A percentile compares a stretch with the other conserved stretches of the same genome.
Conservation (phyloP, 495 filamentous ascomycete species). For the Halenospora varia region DNA sequence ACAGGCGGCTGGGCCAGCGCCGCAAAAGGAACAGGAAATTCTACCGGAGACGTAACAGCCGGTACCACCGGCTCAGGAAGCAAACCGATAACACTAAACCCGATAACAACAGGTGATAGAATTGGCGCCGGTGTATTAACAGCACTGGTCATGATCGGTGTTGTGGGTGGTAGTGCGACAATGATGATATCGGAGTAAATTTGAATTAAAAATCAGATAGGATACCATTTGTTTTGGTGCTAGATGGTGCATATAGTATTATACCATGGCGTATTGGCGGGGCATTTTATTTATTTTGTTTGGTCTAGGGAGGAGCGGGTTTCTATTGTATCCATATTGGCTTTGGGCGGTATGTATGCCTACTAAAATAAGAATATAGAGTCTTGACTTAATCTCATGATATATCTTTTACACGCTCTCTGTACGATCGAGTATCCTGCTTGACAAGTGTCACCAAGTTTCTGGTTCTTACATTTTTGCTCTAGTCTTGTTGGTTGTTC, state of each 20-base stretch:
- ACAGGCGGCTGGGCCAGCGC: constrained; percentile 25
- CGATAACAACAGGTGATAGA: constrained; percentile 47
- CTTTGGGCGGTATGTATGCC: no score
- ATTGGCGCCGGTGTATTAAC: constrained; percentile 62
- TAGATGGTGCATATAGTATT: background rate
- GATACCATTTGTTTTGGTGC: background rate
- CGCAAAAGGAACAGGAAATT: constrained; percentile 59
- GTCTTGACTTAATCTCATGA: no score
- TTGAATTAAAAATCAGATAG: no score
- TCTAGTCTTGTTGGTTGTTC: no score
- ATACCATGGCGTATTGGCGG: background rate
- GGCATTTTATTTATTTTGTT: no score
- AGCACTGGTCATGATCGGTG: constrained; percentile 34
- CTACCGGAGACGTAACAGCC: constrained; percentile 65
- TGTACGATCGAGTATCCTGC: no score
- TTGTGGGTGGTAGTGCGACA: constrained; percentile 24
- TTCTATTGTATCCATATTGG: no score
- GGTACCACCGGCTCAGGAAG: constrained; percentile 37
- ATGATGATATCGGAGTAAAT: constrained; percentile 13
- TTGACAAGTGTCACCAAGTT: no score
- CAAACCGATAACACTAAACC: background rate
- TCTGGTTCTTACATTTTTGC: no score
- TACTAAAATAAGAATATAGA: no score
- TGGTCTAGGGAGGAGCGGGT: no score
- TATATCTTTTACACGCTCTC: no score